A percentile compares a stretch with the other conserved stretches of the same genome.
Conservation (phyloP, 345 rosid genomes). For the Alliaria petiolata region DNA sequence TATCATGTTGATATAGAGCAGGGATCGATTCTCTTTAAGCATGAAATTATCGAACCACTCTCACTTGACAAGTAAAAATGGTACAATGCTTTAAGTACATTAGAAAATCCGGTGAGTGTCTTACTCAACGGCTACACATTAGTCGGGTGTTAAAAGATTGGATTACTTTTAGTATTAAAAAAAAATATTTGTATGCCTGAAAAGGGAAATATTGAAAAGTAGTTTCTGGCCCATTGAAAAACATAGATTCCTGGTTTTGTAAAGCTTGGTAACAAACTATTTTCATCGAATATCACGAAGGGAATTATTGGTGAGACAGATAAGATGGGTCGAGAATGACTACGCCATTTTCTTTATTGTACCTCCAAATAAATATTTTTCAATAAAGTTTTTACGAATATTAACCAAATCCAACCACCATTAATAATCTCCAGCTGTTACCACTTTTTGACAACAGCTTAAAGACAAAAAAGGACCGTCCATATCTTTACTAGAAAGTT, state of each 20-base stretch:
- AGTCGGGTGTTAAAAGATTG: too few species aligned
- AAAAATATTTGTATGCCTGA: too few species aligned
- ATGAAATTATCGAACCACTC: too few species aligned
- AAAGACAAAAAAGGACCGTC: background rate
- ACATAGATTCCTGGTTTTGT: constrained; percentile 24
- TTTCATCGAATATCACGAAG: background rate
- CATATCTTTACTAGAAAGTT: background rate
- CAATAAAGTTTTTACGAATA: background rate
- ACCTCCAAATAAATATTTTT: background rate
- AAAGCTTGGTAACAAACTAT: constrained; percentile 9
- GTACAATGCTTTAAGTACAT: too few species aligned
- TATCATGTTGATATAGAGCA: too few species aligned
- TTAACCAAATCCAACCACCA: constrained; percentile 8
- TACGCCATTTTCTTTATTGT: background rate
- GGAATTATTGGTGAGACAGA: constrained; percentile 29
- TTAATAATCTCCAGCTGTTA: constrained; percentile 22
- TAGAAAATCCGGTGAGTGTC: too few species aligned
- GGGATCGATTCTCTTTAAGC: too few species aligned
- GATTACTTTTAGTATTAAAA: too few species aligned
- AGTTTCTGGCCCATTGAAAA: constrained; percentile 27
- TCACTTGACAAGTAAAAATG: too few species aligned
- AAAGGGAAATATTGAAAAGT: background rate
- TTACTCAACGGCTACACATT: too few species aligned
- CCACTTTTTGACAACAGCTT: constrained; percentile 12
- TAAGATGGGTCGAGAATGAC: constrained; percentile 15